Percentiles rank a stretch among this genome's conserved stretches.
phyloP scores from a whole-genome alignment of 2,329 filamentous ascomycete genomes.

The Talaromyces funiculosus region DNA sequence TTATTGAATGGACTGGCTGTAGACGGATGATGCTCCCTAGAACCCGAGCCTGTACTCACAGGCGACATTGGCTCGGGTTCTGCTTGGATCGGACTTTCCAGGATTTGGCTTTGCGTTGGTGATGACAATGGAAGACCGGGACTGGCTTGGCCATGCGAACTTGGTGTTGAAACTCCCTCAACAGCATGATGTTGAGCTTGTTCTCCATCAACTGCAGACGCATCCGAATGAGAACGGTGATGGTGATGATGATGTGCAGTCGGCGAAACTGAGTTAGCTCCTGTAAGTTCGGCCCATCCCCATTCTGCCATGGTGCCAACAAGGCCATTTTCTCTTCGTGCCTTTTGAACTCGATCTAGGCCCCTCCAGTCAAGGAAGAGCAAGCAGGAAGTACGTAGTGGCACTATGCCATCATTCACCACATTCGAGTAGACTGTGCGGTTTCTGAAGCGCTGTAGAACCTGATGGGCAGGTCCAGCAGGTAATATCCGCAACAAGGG shows the following conservation, averaged over 20 bases:
- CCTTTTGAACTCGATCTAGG: conserved; percentile 87
- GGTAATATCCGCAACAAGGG: conserved; percentile 83
- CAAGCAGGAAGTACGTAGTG: conserved; percentile 89
- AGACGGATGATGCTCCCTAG: conserved; percentile 17
- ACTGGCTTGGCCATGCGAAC: background rate
- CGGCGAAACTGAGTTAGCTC: conserved; percentile 56
- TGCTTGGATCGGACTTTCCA: conserved; percentile 15
- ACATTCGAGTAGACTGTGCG: conserved; percentile 94
- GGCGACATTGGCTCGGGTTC: conserved; percentile 13
- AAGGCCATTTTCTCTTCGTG: conserved; percentile 80
- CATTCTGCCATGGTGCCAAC: conserved; percentile 90
- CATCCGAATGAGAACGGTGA: conserved; percentile 23
- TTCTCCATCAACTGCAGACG: conserved; percentile 18
- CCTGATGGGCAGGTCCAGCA: conserved; percentile 82
- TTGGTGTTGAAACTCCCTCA: background rate
- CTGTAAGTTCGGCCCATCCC: conserved; percentile 89
- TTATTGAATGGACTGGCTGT: conserved; percentile 51
- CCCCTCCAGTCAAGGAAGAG: conserved; percentile 96
- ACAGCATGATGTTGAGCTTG: background rate
- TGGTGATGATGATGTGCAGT: conserved; percentile 24
- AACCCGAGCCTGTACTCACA: conserved; percentile 7
- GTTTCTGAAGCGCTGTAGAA: conserved; percentile 81
- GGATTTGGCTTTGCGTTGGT: conserved; percentile 19
- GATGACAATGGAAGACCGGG: conserved; percentile 9
- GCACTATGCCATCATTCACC: conserved; percentile 95